A percentile compares a stretch with the other conserved stretches of the same genome.
Conservation (phyloP, 352 stramenopile species). For the Phytophthora litchii region DNA sequence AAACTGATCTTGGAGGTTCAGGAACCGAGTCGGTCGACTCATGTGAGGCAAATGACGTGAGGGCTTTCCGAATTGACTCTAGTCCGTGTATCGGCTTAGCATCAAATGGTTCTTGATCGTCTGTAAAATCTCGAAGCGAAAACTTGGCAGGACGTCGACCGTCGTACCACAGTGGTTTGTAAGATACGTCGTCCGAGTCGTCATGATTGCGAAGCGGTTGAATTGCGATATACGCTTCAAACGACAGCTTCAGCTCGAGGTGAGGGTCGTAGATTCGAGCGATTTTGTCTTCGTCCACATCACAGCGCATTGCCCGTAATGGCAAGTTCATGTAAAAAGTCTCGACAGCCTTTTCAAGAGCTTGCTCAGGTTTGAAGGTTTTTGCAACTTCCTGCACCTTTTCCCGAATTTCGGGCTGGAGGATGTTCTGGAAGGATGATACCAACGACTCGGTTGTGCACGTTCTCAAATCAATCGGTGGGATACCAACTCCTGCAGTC, state of each 20-base stretch:
- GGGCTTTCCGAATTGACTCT: conserved; percentile 28
- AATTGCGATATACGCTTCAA: conserved; percentile 47
- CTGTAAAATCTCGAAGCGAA: conserved; percentile 29
- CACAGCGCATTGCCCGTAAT: conserved; percentile 42
- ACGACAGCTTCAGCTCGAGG: conserved; percentile 48
- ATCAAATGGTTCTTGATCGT: conserved; percentile 20
- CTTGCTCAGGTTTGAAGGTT: conserved; percentile 64
- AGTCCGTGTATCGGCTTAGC: conserved; percentile 28
- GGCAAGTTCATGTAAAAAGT: conserved; percentile 64
- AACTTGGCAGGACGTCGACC: conserved; percentile 36
- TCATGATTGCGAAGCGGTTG: conserved; percentile 36
- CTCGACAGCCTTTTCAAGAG: conserved; percentile 63
- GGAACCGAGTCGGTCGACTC: conserved; percentile 13
- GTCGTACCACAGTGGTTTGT: conserved; percentile 42
- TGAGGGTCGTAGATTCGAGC: conserved; percentile 45
- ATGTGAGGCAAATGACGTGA: conserved; percentile 27
- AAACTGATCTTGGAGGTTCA: conserved; percentile 9
- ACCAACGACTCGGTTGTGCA: conserved; percentile 68
- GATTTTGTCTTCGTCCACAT: conserved; percentile 41
- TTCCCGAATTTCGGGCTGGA: conserved; percentile 41
- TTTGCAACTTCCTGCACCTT: conserved; percentile 46
- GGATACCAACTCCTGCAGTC: conserved; percentile 72
- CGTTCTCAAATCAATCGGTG: conserved; percentile 60
- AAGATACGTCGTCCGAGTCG: conserved; percentile 33
- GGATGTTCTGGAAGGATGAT: conserved; percentile 65